phyloP scores from a whole-genome alignment of 768 basidiomycete species.

The Neoboletus magnificus region DNA sequence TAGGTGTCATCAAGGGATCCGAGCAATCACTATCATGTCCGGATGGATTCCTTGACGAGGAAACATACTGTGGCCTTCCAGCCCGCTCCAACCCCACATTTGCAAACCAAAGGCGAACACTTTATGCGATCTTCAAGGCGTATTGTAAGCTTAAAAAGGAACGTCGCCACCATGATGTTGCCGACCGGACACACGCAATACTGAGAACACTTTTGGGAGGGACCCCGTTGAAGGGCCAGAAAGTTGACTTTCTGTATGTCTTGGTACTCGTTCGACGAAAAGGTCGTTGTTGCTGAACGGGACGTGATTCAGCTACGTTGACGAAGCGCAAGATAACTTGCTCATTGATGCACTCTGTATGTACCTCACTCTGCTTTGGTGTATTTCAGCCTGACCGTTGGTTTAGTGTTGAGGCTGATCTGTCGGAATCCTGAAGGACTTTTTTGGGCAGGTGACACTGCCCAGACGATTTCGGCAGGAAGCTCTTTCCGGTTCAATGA shows the following conservation, averaged over 20 bases:
- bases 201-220: no score
- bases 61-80: no score
- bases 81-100: no score
- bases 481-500: no score
- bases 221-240: no score
- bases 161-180: conserved; percentile 47
- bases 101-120: no score
- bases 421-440: no score
- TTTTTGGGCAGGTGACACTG: no score
- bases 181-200: no score
- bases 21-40: conserved; percentile 43
- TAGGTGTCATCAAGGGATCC: conserved; percentile 67
- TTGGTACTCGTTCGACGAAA: no score
- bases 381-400: conserved; percentile 6
- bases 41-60: conserved; percentile 40
- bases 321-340: conserved; percentile 73
- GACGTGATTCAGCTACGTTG: conserved; percentile 30
- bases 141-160: conserved; percentile 48
- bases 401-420: no score
- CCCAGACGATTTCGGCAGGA: conserved; percentile 50
- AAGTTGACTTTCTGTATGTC: conserved; percentile 51
- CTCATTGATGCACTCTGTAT: conserved; percentile 60
- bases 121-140: no score
- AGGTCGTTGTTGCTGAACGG: background rate
- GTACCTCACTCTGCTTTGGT: conserved; percentile 8